Evolutionary conservation across 2,329 filamentous ascomycete genomes (phyloP).

Genomic region (Microsporum audouinii): DNA sequence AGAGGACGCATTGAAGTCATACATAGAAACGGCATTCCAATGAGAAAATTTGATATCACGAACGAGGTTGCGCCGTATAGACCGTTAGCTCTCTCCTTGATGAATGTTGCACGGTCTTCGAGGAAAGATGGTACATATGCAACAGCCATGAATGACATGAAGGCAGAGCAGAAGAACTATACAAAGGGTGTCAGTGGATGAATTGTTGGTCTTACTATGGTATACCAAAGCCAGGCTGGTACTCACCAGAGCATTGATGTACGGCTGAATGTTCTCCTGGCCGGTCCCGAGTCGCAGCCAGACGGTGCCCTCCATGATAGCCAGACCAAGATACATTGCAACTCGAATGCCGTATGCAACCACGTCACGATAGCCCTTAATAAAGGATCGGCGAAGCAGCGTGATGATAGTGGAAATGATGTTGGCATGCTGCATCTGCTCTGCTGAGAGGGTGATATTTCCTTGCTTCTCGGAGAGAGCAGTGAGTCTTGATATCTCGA

Average conservation of each 20-base stretch:
- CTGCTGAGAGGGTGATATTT: conserved; percentile 14
- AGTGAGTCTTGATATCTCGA: conserved; percentile 18
- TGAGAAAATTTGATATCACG: conserved; percentile 67
- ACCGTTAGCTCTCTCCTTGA: conserved; percentile 71
- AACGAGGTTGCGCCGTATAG: conserved; percentile 65
- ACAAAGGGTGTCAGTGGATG: not conserved
- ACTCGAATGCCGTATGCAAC: conserved; percentile 74
- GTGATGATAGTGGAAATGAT: conserved; percentile 45
- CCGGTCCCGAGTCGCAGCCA: conserved; percentile 60
- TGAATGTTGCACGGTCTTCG: conserved; percentile 61
- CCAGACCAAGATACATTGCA: conserved; percentile 68
- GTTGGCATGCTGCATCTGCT: conserved; percentile 29
- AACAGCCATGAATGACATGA: conserved; percentile 72
- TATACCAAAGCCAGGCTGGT: not conserved
- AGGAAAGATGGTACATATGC: conserved; percentile 77
- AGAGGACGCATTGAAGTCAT: conserved; percentile 15
- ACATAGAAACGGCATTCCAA: conserved; percentile 69
- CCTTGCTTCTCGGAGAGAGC: conserved; percentile 20
- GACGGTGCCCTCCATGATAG: conserved; percentile 79
- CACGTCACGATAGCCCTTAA: conserved; percentile 75
- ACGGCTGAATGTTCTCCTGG: conserved; percentile 65
- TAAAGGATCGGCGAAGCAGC: conserved; percentile 64
- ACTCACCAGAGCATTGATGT: conserved; percentile 63
- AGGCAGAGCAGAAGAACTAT: conserved; percentile 57
- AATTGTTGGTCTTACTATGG: not conserved